Conservation (phyloP, 768 basidiomycete species). For the Boletus reticuloceps region DNA sequence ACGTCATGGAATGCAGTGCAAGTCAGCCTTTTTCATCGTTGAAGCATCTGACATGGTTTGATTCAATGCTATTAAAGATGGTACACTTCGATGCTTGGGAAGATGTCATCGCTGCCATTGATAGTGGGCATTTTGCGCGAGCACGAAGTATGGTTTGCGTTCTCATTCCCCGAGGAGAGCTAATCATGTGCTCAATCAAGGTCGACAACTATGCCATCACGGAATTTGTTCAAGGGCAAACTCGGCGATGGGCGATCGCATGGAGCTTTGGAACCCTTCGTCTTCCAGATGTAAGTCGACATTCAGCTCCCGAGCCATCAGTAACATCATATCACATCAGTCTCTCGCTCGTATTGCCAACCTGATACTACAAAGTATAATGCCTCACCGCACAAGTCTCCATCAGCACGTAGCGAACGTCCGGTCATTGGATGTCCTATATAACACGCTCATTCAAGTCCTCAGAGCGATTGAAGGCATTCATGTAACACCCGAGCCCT, state of each 20-base stretch:
- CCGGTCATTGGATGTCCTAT: conserved; percentile 8
- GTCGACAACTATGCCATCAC: conserved; percentile 85
- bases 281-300: conserved; percentile 71
- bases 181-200: conserved; percentile 36
- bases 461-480: conserved; percentile 37
- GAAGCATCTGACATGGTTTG: neutral
- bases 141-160: conserved; percentile 36
- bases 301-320: conserved; percentile 5
- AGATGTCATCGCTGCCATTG: conserved; percentile 66
- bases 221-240: conserved; percentile 83
- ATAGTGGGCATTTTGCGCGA: conserved; percentile 56
- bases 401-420: conserved; percentile 34
- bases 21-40: conserved; percentile 36
- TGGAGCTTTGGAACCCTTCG: conserved; percentile 73
- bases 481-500: neutral
- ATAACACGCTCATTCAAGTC: conserved; percentile 24
- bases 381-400: conserved; percentile 60
- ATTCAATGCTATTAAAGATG: conserved; percentile 43
- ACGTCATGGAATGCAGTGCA: conserved; percentile 46
- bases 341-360: conserved; percentile 36
- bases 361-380: conserved; percentile 44
- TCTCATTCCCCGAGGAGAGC: neutral
- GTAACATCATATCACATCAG: conserved; percentile 35
- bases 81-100: conserved; percentile 94
- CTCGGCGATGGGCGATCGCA: conserved; percentile 87